Conservation (phyloP, 2,329 filamentous ascomycete species). For the Ophiostoma triangulosporum region DNA sequence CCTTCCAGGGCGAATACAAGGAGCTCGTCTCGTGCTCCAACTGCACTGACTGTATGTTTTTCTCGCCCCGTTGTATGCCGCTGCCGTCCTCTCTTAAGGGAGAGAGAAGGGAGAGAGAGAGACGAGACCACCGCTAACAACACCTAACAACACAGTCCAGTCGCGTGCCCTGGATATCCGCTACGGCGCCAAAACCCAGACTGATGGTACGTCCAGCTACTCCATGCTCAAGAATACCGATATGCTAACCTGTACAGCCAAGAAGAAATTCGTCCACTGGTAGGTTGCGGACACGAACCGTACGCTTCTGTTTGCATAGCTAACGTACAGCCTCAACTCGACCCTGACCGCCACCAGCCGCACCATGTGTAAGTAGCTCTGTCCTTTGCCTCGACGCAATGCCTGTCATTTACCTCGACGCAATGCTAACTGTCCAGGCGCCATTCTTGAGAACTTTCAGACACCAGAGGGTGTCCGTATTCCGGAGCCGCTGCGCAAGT, state of each 20-base stretch:
- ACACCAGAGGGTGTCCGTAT: constrained; percentile 72
- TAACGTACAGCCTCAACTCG: constrained; percentile 48
- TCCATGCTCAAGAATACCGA: neutral
- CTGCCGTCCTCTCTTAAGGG: no score
- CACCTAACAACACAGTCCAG: constrained; percentile 57
- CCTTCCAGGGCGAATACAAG: constrained; percentile 94
- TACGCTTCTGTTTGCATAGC: neutral
- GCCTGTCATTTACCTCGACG: neutral
- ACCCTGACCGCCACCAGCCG: constrained; percentile 27
- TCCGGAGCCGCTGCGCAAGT: constrained; percentile 73
- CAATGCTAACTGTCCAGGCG: constrained; percentile 8
- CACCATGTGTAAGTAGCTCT: constrained; percentile 26
- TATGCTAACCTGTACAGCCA: constrained; percentile 19
- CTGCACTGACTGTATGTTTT: constrained; percentile 65
- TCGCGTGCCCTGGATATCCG: constrained; percentile 86
- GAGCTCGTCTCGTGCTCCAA: constrained; percentile 96
- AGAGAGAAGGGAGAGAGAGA: no score
- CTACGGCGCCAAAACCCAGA: constrained; percentile 76
- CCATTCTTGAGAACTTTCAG: constrained; percentile 89
- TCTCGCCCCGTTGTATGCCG: no score
- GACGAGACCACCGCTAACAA: neutral
- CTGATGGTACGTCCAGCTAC: constrained; percentile 32
- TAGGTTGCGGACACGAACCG: constrained; percentile 2
- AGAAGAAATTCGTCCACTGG: constrained; percentile 91
- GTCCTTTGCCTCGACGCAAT: neutral